Evolutionary conservation across 1,284 basidiomycete species (phyloP).

Genomic region (Cryptococcus deneoformans): DNA sequence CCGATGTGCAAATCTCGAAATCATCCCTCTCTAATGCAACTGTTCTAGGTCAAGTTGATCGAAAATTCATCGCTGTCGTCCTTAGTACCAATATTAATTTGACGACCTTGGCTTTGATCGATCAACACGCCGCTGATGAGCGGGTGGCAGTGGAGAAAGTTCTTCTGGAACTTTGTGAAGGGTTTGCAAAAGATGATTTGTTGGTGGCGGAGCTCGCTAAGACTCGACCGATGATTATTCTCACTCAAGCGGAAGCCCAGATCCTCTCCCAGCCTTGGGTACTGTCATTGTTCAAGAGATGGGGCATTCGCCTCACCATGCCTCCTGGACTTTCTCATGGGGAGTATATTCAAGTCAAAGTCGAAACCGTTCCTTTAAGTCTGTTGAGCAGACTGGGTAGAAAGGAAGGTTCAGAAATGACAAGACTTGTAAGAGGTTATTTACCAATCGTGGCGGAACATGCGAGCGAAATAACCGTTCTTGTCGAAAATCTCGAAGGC

Average conservation of each 20-base stretch:
- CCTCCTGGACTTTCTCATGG: conserved; percentile 1
- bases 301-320: conserved; percentile 65
- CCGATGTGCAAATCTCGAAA: conserved; percentile 31
- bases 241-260: conserved; percentile 62
- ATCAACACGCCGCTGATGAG: conserved; percentile 96
- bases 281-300: conserved; percentile 57
- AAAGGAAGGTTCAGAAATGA: conserved; percentile 32
- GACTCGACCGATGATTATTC: conserved; percentile 54
- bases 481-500: conserved; percentile 16
- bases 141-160: conserved; percentile 83
- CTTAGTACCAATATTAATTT: conserved; percentile 26
- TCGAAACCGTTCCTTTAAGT: conserved; percentile 41
- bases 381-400: conserved; percentile 31
- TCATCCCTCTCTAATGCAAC: conserved; percentile 57
- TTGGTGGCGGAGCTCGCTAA: background rate
- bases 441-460: conserved; percentile 25
- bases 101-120: conserved; percentile 66
- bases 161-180: conserved; percentile 63
- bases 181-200: conserved; percentile 51
- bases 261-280: conserved; percentile 46
- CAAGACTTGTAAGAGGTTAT: conserved; percentile 33
- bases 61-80: conserved; percentile 80
- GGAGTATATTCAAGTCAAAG: conserved; percentile 45
- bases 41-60: conserved; percentile 78
- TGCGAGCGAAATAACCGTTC: conserved; percentile 32